Evolutionary conservation across 75 land plant genomes (phyloP).

Genomic region (Pinus taeda): DNA sequence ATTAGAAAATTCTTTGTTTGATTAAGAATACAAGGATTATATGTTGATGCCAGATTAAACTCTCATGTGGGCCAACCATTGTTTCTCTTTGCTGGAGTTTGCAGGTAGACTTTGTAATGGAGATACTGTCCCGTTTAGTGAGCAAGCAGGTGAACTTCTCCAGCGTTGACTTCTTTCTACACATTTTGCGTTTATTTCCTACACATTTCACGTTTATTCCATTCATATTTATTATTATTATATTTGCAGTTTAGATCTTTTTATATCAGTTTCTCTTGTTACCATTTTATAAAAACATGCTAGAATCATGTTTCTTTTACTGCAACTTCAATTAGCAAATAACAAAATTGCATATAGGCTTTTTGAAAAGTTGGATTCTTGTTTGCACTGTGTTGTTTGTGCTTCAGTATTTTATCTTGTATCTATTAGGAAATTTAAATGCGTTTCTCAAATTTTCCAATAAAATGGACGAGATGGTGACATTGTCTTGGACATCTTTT

Average conservation of each 20-base stretch:
- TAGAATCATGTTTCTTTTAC: background rate
- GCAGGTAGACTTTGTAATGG: slow-evolving; percentile 98
- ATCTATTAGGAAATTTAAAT: background rate
- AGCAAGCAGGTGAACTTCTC: slow-evolving; percentile 66
- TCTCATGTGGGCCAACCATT: background rate
- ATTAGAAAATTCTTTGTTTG: background rate
- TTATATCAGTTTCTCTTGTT: background rate
- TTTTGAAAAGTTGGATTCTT: too few species aligned
- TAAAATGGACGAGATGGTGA: background rate
- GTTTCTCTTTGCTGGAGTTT: slow-evolving; percentile 5
- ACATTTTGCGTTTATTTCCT: background rate
- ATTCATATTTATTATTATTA: background rate
- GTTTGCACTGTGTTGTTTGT: background rate
- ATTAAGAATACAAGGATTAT: background rate
- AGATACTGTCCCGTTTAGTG: slow-evolving; percentile 85
- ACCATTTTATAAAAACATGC: background rate
- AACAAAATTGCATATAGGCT: background rate
- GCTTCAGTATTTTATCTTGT: background rate
- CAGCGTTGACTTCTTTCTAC: background rate
- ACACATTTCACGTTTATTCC: background rate
- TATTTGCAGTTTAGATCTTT: too few species aligned
- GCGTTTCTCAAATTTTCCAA: background rate
- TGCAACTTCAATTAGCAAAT: background rate
- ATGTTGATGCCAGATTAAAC: background rate
- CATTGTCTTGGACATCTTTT: slow-evolving; percentile 11